Percentiles rank a stretch among this genome's conserved stretches.
Conservation (phyloP, 768 basidiomycete species). For the Suillus subalutaceus region DNA sequence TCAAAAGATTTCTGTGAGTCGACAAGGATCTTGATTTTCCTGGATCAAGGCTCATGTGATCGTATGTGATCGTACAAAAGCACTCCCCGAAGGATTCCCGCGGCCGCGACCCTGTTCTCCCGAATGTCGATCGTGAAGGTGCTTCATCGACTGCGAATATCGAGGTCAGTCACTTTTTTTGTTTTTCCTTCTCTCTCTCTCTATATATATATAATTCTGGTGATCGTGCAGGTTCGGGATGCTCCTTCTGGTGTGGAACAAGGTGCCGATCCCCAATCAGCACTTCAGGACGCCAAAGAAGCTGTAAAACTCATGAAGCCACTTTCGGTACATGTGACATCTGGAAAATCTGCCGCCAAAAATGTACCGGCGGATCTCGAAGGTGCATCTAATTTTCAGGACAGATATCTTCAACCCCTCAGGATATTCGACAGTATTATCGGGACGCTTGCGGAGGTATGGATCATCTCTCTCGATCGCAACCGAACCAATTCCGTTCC, state of each 20-base stretch:
- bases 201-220: not conserved
- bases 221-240: not conserved
- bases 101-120: too few relatives aligned
- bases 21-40: too few relatives aligned
- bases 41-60: too few relatives aligned
- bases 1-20: too few relatives aligned
- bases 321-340: not conserved
- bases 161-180: too few relatives aligned
- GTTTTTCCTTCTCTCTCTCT: not conserved
- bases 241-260: not conserved
- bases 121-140: not conserved
- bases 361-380: not conserved
- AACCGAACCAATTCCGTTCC: not conserved
- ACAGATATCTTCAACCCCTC: conserved; percentile 2
- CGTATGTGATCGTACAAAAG: too few relatives aligned
- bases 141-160: not conserved
- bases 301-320: too few relatives aligned
- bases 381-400: not conserved
- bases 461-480: not conserved
- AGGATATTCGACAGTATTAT: conserved; percentile 2
- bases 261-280: not conserved
- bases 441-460: not conserved
- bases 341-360: not conserved
- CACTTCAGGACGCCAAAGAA: not conserved
- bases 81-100: too few relatives aligned